Conservation (phyloP, 208 protist genomes). For the Trypanosoma rangeli region DNA sequence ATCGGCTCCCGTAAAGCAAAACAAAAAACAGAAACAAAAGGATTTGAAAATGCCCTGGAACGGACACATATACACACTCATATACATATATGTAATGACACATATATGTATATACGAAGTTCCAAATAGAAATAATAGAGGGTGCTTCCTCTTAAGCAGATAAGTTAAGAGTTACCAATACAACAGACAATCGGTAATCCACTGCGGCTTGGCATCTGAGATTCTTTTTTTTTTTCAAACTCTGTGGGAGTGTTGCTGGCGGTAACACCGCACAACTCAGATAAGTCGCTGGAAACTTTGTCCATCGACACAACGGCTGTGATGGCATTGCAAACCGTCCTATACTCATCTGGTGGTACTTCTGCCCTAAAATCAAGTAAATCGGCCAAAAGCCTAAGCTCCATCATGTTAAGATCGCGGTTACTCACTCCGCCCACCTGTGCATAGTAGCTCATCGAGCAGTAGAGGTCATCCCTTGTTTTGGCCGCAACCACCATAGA, state of each 20-base stretch:
- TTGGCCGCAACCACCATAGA: slow-evolving; percentile 88
- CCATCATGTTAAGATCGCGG: slow-evolving; percentile 85
- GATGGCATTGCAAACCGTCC: slow-evolving; percentile 38
- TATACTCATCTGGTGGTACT: slow-evolving; percentile 43
- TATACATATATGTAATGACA: not conserved
- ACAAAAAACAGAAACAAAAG: slow-evolving; percentile 18
- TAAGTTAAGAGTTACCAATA: slow-evolving; percentile 20
- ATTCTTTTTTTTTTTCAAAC: slow-evolving; percentile 6
- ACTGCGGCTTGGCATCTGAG: slow-evolving; percentile 15
- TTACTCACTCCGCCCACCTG: slow-evolving; percentile 83
- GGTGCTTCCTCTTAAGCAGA: not conserved
- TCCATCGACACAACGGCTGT: slow-evolving; percentile 20
- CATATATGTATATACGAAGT: slow-evolving; percentile 9
- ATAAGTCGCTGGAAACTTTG: slow-evolving; percentile 22
- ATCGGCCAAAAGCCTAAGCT: slow-evolving; percentile 78
- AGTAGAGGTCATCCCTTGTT: slow-evolving; percentile 90
- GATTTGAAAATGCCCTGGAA: no score
- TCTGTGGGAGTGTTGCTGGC: slow-evolving; percentile 26
- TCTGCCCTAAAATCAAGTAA: slow-evolving; percentile 55
- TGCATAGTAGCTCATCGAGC: slow-evolving; percentile 91
- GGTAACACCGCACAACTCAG: slow-evolving; percentile 17
- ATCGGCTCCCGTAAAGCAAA: not conserved
- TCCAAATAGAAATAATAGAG: slow-evolving; percentile 12
- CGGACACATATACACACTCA: not conserved
- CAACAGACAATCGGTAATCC: slow-evolving; percentile 38